Conservation (phyloP, 1,284 basidiomycete species). For the Papiliotrema fonsecae region DNA sequence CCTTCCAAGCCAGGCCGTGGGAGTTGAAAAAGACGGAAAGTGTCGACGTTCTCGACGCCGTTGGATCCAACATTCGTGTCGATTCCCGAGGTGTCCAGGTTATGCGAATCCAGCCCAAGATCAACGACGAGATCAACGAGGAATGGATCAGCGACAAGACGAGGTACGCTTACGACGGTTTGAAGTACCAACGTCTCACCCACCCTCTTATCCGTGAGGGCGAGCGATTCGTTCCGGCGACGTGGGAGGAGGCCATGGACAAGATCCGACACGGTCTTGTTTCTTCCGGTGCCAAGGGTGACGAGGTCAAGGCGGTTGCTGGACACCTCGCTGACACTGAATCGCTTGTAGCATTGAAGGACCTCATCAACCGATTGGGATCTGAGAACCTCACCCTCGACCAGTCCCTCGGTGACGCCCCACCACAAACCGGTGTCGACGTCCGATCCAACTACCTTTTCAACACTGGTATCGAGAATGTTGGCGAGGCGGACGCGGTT, state of each 20-base stretch:
- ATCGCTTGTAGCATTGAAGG: conserved; percentile 87
- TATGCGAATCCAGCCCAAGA: conserved; percentile 93
- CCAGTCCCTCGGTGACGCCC: conserved; percentile 60
- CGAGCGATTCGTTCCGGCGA: conserved; percentile 83
- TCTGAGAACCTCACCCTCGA: conserved; percentile 92
- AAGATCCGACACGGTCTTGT: conserved; percentile 75
- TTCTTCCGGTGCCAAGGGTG: conserved; percentile 75
- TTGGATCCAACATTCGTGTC: conserved; percentile 95
- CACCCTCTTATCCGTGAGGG: conserved; percentile 86
- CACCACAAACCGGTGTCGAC: conserved; percentile 78
- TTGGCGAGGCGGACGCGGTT: conserved; percentile 89
- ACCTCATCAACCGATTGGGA: conserved; percentile 86
- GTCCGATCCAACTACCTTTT: conserved; percentile 95
- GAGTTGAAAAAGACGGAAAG: conserved; percentile 98
- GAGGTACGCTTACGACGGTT: conserved; percentile 91
- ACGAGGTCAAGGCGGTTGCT: conserved; percentile 94
- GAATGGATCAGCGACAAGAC: conserved; percentile 99
- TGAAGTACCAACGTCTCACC: conserved; percentile 92
- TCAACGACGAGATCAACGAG: conserved; percentile 98
- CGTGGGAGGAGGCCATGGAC: conserved; percentile 87
- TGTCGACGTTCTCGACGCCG: conserved; percentile 94
- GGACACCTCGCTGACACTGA: conserved; percentile 93
- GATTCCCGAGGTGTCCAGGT: conserved; percentile 95
- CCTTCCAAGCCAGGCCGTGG: conserved; percentile 96
- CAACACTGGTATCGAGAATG: conserved; percentile 87